Evolutionary conservation across 2,329 filamentous ascomycete species (phyloP).

Genomic region (Aspergillus phoenicis): DNA sequence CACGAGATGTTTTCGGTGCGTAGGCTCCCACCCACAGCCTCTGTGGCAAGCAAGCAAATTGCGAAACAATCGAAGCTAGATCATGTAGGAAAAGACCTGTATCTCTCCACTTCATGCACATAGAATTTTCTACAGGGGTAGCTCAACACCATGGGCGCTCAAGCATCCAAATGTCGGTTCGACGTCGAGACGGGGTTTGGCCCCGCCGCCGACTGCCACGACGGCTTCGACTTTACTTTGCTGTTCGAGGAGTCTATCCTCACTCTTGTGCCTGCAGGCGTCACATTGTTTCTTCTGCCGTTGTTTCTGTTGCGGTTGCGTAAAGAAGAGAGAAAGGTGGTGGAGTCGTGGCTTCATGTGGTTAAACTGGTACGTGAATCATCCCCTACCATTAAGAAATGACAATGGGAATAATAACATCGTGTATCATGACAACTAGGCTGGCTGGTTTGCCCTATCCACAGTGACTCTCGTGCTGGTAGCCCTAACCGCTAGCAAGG

Average conservation of each 20-base stretch:
- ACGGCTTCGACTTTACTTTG: slow-evolving; percentile 35
- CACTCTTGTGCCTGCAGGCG: slow-evolving; percentile 20
- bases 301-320: neutral
- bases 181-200: neutral
- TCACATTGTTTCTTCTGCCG: neutral
- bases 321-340: neutral
- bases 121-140: neutral
- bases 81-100: neutral
- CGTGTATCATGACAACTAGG: neutral
- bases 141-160: neutral
- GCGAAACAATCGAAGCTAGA: neutral
- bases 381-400: too few relatives aligned
- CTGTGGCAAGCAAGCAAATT: neutral
- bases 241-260: slow-evolving; percentile 38
- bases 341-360: neutral
- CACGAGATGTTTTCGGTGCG: neutral
- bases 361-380: neutral
- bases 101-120: neutral
- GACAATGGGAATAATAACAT: too few relatives aligned
- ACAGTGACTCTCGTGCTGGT: neutral
- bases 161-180: neutral
- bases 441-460: neutral
- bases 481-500: neutral
- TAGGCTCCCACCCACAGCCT: neutral
- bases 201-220: neutral